Conservation (phyloP, 805 yeast genomes). For the Cyberlindnera veronae region DNA sequence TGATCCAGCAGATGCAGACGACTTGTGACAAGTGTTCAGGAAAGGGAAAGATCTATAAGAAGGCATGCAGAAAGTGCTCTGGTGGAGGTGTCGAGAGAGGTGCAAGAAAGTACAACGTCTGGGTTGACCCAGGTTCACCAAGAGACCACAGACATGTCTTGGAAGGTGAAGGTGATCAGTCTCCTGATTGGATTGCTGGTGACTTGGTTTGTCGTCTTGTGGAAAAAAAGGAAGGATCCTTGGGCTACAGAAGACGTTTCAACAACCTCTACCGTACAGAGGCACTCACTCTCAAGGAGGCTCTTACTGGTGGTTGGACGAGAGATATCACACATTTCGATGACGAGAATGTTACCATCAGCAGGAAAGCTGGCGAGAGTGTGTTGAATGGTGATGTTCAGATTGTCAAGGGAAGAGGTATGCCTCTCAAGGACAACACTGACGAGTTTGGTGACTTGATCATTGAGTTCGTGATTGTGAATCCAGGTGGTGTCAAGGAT, state of each 20-base stretch:
- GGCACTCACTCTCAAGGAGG: slow-evolving; percentile 66
- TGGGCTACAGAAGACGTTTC: slow-evolving; percentile 87
- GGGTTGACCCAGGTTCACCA: slow-evolving; percentile 67
- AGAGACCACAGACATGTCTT: slow-evolving; percentile 56
- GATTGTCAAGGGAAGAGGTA: slow-evolving; percentile 69
- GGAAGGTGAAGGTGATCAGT: slow-evolving; percentile 77
- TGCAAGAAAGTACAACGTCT: slow-evolving; percentile 53
- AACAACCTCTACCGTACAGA: slow-evolving; percentile 77
- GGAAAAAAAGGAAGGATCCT: slow-evolving; percentile 52
- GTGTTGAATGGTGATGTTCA: slow-evolving; percentile 72
- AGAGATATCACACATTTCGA: slow-evolving; percentile 68
- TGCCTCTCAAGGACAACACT: slow-evolving; percentile 60
- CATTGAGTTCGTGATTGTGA: slow-evolving; percentile 45
- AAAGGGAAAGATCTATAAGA: slow-evolving; percentile 59
- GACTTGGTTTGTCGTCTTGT: slow-evolving; percentile 60
- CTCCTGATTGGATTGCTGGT: slow-evolving; percentile 82
- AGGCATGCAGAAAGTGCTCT: slow-evolving; percentile 64
- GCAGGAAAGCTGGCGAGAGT: slow-evolving; percentile 48
- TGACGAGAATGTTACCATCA: slow-evolving; percentile 41
- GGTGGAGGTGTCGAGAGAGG: slow-evolving; percentile 66
- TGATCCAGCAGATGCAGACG: slow-evolving; percentile 81
- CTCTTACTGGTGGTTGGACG: slow-evolving; percentile 77
- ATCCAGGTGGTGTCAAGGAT: slow-evolving; percentile 36
- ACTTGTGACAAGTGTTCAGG: slow-evolving; percentile 82
- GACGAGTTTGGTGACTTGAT: slow-evolving; percentile 53